A percentile compares a stretch with the other conserved stretches of the same genome.
Evolutionary conservation across 768 basidiomycete species (phyloP).

Genomic region (Gautieria morchelliformis): DNA sequence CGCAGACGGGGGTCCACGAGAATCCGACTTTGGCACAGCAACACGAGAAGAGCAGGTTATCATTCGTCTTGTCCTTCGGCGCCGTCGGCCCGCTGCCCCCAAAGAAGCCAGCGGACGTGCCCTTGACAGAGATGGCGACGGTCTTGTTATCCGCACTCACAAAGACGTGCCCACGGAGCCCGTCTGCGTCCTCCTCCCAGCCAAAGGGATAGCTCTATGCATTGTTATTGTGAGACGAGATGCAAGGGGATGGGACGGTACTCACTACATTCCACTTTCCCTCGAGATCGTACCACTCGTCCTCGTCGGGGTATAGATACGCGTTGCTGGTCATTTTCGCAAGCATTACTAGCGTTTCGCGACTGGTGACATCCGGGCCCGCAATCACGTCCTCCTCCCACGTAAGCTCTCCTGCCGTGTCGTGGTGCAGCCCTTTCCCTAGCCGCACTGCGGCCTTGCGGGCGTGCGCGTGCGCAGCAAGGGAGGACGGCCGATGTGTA

Average conservation of each 20-base stretch:
- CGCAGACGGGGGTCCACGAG: constrained; percentile 92
- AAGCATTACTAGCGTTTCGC: constrained; percentile 67
- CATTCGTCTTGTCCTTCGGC: constrained; percentile 88
- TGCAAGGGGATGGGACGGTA: constrained; percentile 13
- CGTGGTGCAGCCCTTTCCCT: not conserved
- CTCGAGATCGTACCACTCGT: constrained; percentile 70
- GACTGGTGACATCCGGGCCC: constrained; percentile 68
- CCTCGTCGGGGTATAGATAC: constrained; percentile 51
- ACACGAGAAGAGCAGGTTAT: constrained; percentile 87
- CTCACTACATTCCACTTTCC: constrained; percentile 53
- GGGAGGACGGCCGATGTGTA: not conserved
- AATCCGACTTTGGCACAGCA: constrained; percentile 91
- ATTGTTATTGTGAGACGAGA: not conserved
- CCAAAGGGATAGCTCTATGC: constrained; percentile 72
- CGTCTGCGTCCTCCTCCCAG: constrained; percentile 83
- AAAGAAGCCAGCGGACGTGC: constrained; percentile 72
- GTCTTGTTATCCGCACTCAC: constrained; percentile 76
- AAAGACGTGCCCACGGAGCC: constrained; percentile 87
- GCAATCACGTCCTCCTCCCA: constrained; percentile 74
- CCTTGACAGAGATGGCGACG: constrained; percentile 85
- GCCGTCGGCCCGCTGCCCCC: constrained; percentile 75
- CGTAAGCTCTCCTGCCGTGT: constrained; percentile 16
- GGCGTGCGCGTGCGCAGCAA: not conserved
- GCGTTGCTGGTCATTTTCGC: constrained; percentile 97
- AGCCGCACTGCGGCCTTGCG: not conserved